Evolutionary conservation across 2,329 filamentous ascomycete genomes (phyloP).

Genomic region (Drechmeria coniospora): DNA sequence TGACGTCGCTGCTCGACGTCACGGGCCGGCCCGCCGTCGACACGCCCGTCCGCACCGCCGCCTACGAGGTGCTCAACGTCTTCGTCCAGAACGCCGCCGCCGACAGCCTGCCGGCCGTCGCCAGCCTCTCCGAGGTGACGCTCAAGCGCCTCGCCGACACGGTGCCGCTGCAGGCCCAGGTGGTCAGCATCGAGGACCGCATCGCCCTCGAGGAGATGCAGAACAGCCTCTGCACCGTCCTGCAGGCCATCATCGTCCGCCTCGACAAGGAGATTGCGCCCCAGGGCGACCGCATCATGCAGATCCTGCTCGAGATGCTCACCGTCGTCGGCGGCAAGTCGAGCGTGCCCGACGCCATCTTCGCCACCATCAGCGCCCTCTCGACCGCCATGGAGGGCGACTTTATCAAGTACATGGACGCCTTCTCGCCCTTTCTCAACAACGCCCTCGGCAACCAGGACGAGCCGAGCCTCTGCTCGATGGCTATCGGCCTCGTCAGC

Average conservation of each 20-base stretch:
- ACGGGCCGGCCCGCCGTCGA: slow-evolving; percentile 74
- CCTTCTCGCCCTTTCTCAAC: slow-evolving; percentile 83
- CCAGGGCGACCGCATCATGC: slow-evolving; percentile 89
- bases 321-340: slow-evolving; percentile 68
- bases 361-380: slow-evolving; percentile 82
- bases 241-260: slow-evolving; percentile 81
- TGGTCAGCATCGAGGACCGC: slow-evolving; percentile 92
- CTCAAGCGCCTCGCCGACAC: slow-evolving; percentile 86
- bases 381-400: slow-evolving; percentile 83
- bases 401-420: slow-evolving; percentile 95
- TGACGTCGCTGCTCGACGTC: slow-evolving; percentile 69
- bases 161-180: slow-evolving; percentile 74
- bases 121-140: slow-evolving; percentile 70
- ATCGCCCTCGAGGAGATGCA: slow-evolving; percentile 96
- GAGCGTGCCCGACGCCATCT: slow-evolving; percentile 84
- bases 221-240: slow-evolving; percentile 80
- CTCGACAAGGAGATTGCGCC: slow-evolving; percentile 83
- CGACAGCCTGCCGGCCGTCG: slow-evolving; percentile 69
- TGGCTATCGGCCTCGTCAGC: slow-evolving; percentile 94
- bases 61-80: slow-evolving; percentile 91
- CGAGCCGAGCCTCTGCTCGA: slow-evolving; percentile 82
- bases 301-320: slow-evolving; percentile 68
- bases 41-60: slow-evolving; percentile 79
- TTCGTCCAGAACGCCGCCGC: slow-evolving; percentile 85
- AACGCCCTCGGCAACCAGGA: slow-evolving; percentile 92